Base-by-base conservation (phyloP, 352 stramenopile species). In the Globisporangium recalcitrans region DNA sequence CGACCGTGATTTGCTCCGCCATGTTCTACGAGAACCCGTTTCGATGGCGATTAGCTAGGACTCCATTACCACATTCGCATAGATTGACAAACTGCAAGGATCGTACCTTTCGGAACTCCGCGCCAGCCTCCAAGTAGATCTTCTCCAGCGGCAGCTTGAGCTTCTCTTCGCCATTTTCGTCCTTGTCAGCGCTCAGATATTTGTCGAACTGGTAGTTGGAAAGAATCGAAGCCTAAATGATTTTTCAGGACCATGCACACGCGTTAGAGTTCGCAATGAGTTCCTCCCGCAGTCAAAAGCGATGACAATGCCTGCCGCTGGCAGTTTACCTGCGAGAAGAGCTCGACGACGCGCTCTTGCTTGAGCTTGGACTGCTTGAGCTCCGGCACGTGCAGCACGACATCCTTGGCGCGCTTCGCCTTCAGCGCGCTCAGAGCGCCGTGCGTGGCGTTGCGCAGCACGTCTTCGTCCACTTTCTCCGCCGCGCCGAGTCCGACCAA, bases 131-230 rank as follows among this genome's bases (percentile, higher is more conserved):
- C 51, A 92, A 29, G 29, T 78, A 84, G 29, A 92, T 90, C 52
- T 78, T 61, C 60, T 90, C 74, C 10, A 92, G 67, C 42, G 83
- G 83, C 56, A 88, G 62, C 56, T 73, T 74, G 47, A 91, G 73
- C 68, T 88, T 89, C 57, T 75, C 74, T 31, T 90, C 78, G 63
- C 78, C 83, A 29, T 87, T 62, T 4, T 74, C 69, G 62, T 88
- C 70, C 63, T 75, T 85, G 42, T 71, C 69, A 32, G 73, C 67
- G 54, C 66, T 89, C 56, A 91, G 61, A 67, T 95, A 91, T 70
- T 87, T 75, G 69, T 95, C 82, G 47, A 95, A 95, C 68, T 90
- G 82, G 67, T 95, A 95, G 71, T 93, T 95, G 47, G 83, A 93
- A 31, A 95, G 71, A 64, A 93, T 85, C 21, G 80, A 88, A 2